Conservation (phyloP, 371 early-diverging fungal genomes). For the Gilbertella persicaria region DNA sequence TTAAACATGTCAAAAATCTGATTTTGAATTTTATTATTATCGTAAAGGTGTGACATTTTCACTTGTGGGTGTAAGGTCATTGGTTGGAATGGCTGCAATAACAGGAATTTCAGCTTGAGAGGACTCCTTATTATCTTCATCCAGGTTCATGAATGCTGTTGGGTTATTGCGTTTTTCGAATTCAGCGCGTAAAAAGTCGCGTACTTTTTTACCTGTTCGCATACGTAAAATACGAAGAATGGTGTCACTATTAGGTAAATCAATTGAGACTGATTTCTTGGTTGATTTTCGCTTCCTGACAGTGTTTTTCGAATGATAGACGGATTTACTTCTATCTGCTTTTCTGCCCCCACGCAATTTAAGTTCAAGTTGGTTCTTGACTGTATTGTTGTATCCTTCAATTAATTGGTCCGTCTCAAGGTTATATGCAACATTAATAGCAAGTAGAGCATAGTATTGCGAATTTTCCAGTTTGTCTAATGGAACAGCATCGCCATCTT, state of each 20-base stretch:
- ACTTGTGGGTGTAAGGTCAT: slow-evolving; percentile 23
- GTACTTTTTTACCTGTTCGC: slow-evolving; percentile 48
- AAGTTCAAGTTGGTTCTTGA: slow-evolving; percentile 45
- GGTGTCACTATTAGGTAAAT: slow-evolving; percentile 54
- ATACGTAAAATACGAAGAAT: slow-evolving; percentile 57
- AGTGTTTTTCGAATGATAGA: slow-evolving; percentile 45
- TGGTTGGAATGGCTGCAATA: slow-evolving; percentile 19
- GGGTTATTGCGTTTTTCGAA: slow-evolving; percentile 45
- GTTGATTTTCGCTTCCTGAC: slow-evolving; percentile 34
- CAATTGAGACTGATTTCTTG: slow-evolving; percentile 27
- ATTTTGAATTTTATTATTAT: slow-evolving; percentile 59
- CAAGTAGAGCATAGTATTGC: slow-evolving; percentile 71
- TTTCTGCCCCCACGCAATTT: slow-evolving; percentile 41
- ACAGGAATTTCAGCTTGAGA: slow-evolving; percentile 10
- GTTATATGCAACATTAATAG: slow-evolving; percentile 65
- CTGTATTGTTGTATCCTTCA: slow-evolving; percentile 53
- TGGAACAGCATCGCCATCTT: slow-evolving; percentile 80
- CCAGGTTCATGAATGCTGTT: slow-evolving; percentile 4
- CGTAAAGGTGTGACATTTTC: slow-evolving; percentile 19
- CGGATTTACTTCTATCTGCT: slow-evolving; percentile 44
- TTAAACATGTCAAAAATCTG: slow-evolving; percentile 88
- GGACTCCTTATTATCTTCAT: slow-evolving; percentile 7
- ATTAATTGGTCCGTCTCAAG: slow-evolving; percentile 62
- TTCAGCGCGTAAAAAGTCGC: slow-evolving; percentile 45
- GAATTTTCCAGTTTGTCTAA: slow-evolving; percentile 71